phyloP scores from a whole-genome alignment of 176 grass and related monocot species.

The Aegilops umbellulata region DNA sequence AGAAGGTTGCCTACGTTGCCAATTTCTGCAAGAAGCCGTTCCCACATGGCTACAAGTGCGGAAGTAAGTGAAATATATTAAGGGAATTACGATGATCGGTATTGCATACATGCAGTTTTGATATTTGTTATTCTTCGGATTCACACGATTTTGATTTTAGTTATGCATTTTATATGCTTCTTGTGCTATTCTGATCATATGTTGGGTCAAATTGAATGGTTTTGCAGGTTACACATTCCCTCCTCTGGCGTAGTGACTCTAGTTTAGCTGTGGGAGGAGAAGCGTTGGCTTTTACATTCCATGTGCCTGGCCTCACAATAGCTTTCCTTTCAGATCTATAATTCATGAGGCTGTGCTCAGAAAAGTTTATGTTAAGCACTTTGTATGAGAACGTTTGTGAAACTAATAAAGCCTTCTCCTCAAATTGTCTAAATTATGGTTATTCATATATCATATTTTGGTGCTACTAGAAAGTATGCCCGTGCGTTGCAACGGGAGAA shows the following conservation, averaged over 20 bases:
- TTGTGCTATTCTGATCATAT: not conserved
- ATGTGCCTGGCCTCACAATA: too few relatives aligned
- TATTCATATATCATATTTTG: not conserved
- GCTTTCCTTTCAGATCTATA: not conserved
- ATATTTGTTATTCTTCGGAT: too few relatives aligned
- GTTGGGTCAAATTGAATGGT: not conserved
- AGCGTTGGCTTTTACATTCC: not conserved
- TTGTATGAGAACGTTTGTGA: not conserved
- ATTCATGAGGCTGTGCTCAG: not conserved
- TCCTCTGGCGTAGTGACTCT: not conserved
- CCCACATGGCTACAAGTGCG: not conserved
- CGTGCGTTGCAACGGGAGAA: too few relatives aligned
- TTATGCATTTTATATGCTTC: too few relatives aligned
- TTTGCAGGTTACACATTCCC: not conserved
- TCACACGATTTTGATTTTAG: not conserved
- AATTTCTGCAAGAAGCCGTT: constrained; percentile 5
- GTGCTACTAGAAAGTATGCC: too few relatives aligned
- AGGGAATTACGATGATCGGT: not conserved
- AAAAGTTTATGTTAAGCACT: not conserved
- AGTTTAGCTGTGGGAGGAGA: not conserved
- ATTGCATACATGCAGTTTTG: not conserved
- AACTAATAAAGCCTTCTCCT: not conserved
- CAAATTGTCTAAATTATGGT: not conserved
- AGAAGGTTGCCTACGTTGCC: not conserved
- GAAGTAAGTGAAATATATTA: constrained; percentile 3